Evolutionary conservation across 1,139 yeast genomes (phyloP).

Genomic region (Scheffersomyces parashehatae): DNA sequence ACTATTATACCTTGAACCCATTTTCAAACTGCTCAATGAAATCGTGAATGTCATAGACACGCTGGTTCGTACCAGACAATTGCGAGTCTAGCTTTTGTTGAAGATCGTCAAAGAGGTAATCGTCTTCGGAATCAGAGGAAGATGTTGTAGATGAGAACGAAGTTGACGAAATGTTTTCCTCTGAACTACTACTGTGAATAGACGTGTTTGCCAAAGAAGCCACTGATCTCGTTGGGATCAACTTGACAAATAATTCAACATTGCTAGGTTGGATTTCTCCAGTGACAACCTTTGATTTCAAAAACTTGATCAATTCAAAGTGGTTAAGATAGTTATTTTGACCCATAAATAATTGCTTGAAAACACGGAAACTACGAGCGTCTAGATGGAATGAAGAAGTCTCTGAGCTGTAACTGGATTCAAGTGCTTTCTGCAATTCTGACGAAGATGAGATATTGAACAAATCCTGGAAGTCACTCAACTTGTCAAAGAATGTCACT

Average conservation of each 20-base stretch:
- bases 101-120: conserved; percentile 26
- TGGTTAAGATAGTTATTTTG: conserved; percentile 6
- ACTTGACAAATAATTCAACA: conserved; percentile 13
- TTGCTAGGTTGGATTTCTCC: conserved; percentile 6
- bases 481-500: conserved; percentile 13
- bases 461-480: conserved; percentile 15
- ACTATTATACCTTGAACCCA: conserved; percentile 19
- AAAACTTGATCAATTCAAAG: conserved; percentile 11
- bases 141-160: conserved; percentile 7
- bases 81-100: conserved; percentile 23
- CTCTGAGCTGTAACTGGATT: conserved; percentile 4
- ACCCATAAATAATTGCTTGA: neutral
- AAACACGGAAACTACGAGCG: neutral
- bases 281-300: conserved; percentile 10
- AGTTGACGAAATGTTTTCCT: neutral
- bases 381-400: neutral
- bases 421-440: conserved; percentile 7
- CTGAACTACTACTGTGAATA: too few species aligned
- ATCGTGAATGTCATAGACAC: conserved; percentile 26
- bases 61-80: conserved; percentile 22
- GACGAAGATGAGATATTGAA: conserved; percentile 9
- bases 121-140: conserved; percentile 9
- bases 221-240: conserved; percentile 11
- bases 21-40: conserved; percentile 24
- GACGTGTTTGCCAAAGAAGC: neutral